Evolutionary conservation across 148 eudicot species (phyloP), one percentile per base, ranked within the genome.

Genomic region (Fagopyrum tataricum): DNA sequence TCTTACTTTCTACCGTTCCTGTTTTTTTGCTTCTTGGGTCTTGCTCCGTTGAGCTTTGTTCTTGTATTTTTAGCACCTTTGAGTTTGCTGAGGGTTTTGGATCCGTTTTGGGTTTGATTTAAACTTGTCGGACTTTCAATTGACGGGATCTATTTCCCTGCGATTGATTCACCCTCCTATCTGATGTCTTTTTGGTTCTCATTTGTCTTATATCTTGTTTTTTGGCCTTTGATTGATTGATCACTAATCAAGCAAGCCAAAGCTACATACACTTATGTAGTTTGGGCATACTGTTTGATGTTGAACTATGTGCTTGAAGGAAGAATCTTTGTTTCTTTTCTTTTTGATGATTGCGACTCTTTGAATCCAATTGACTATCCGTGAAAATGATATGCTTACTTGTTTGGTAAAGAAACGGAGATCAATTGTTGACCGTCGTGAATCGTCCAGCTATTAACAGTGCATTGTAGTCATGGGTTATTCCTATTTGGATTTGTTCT

Each of bases 71-170:
- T 55, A 20, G 62, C 23, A 21, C 26, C 62, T 20, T 55, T 24
- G 62, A 55, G 62, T 55, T 55, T 55, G 21, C 3, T 55, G 62
- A 55, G 62, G 62, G 21, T 55, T 55, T 21, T 55, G 62, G 62
- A 55, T 55, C 59, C 59, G 59, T 18, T 53, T 76, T 71, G 85
- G 84, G 77, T 85, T 81, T 82, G 70, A 73, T 81, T 67, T 47
- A 79, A 73, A 55, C 74, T 71, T 21, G 51, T 53, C 47, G 73
- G 51, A 40, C 17, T 12, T 71, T 77, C 74, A 76, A 79, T 86
- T 83, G 83, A 82, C 83, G 82, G 78, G 91, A 84, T 83, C 90
- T 82, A 79, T 64, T 17, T 85, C 77, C 80, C 79, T 86, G 80
- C 39, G 24, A 23, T 71, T 26, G 53, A 20, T 83, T 76, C 71